These are phyloP conservation scores for Fusarium irregulare DNA, from an alignment of 2,329 filamentous ascomycete species.

Conservation along the genomic window DNA sequence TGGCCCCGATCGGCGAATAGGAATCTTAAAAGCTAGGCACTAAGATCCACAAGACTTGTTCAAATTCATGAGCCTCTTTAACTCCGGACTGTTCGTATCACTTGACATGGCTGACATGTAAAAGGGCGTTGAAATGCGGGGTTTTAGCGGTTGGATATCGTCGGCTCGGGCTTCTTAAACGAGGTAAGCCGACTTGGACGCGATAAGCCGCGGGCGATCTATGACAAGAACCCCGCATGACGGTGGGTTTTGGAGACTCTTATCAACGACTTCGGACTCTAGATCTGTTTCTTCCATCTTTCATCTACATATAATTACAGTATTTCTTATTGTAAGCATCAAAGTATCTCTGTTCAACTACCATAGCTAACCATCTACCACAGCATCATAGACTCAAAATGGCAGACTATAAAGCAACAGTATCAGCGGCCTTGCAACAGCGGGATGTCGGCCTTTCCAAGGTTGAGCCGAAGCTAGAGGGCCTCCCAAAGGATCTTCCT, in stretches of 20 bases:
- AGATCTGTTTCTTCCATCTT: not conserved
- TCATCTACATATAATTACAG: not conserved
- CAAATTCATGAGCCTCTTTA: not conserved
- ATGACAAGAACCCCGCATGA: conserved; percentile 17
- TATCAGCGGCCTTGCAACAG: conserved; percentile 13
- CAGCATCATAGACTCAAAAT: not conserved
- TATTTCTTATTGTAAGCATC: not conserved
- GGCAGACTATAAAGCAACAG: conserved; percentile 24
- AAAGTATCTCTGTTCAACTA: no score
- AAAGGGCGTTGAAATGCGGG: conserved; percentile 29
- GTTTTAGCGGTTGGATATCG: conserved; percentile 28
- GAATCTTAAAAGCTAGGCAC: accelerated
- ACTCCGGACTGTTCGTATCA: not conserved
- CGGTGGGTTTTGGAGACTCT: conserved; percentile 6
- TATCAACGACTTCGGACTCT: not conserved
- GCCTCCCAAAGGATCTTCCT: conserved; percentile 38
- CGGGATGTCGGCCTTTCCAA: conserved; percentile 44
- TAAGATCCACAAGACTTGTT: not conserved
- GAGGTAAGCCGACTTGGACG: not conserved
- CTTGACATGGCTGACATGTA: conserved; percentile 21
- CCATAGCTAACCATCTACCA: no score
- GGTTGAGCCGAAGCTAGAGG: conserved; percentile 43
- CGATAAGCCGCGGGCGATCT: conserved; percentile 24
- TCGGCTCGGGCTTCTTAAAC: conserved; percentile 22
- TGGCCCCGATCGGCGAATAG: not conserved